Evolutionary conservation across 1,284 basidiomycete genomes (phyloP).

Genomic region (Leccinum fuscescens): DNA sequence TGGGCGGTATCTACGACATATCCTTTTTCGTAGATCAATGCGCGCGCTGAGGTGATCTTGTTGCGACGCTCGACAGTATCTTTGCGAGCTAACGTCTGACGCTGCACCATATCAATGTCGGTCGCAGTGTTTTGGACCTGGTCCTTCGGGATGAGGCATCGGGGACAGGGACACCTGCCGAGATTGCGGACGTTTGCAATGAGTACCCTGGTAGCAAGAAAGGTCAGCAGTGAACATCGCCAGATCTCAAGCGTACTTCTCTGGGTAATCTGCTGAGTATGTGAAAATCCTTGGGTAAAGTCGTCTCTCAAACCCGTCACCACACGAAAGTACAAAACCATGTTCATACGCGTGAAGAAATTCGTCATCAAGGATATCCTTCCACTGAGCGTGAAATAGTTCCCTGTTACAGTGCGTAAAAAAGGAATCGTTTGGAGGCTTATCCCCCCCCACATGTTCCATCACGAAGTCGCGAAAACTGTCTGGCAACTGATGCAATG

Average conservation of each 20-base stretch:
- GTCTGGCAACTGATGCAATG: not conserved
- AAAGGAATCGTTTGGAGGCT: not conserved
- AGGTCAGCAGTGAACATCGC: not conserved
- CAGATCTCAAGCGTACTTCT: not conserved
- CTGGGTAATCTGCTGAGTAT: not conserved
- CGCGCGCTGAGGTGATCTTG: not conserved
- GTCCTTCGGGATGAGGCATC: not conserved
- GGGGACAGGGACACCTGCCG: not conserved
- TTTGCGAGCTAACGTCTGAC: not conserved
- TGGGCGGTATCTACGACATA: not conserved
- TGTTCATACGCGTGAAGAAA: not conserved
- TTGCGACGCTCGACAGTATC: not conserved
- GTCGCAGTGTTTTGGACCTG: not conserved
- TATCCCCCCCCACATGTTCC: not conserved
- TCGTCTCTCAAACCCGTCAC: not conserved
- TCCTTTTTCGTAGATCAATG: not conserved
- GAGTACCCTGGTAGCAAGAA: not conserved
- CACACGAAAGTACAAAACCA: not conserved
- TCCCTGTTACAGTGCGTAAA: not conserved
- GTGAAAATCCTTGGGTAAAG: not conserved
- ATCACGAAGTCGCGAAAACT: not conserved
- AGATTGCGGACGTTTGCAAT: not conserved
- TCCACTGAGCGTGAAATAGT: not conserved
- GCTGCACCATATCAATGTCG: not conserved
- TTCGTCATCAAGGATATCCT: not conserved